Conservation (phyloP, 2,329 filamentous ascomycete species). For the Calonectria pseudoturangicola region DNA sequence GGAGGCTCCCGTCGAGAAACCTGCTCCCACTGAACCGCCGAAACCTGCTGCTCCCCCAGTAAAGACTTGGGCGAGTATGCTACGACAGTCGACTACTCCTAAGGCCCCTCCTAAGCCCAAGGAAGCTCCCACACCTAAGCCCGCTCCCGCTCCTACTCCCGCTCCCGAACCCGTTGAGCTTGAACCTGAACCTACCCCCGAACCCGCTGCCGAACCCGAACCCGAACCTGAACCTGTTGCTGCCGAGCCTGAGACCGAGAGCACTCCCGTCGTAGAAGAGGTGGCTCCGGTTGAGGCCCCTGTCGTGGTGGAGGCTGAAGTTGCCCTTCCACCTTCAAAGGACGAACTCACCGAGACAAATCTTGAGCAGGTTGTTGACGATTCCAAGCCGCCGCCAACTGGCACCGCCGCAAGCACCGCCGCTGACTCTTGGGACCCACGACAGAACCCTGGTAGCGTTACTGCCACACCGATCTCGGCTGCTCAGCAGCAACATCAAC, state of each 20-base stretch:
- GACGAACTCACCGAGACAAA: conserved; percentile 93
- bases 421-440: conserved; percentile 88
- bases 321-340: conserved; percentile 80
- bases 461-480: conserved; percentile 80
- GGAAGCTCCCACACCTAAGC: conserved; percentile 68
- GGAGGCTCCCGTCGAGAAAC: conserved; percentile 56
- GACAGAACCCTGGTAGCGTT: conserved; percentile 74
- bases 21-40: conserved; percentile 61
- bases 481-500: conserved; percentile 77
- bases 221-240: conserved; percentile 58
- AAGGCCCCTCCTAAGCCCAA: conserved; percentile 76
- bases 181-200: conserved; percentile 61
- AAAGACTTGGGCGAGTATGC: conserved; percentile 86
- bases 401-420: conserved; percentile 92
- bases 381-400: conserved; percentile 84
- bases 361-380: conserved; percentile 91
- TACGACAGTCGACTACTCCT: conserved; percentile 74
- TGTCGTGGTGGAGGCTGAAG: conserved; percentile 51
- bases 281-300: conserved; percentile 47
- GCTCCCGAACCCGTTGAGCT: conserved; percentile 57
- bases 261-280: conserved; percentile 14
- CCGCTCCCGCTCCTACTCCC: conserved; percentile 56
- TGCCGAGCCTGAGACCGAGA: conserved; percentile 52
- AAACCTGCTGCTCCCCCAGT: conserved; percentile 63
- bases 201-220: conserved; percentile 58